A percentile compares a stretch with the other conserved stretches of the same genome.
Evolutionary conservation across 1,139 yeast genomes (phyloP).

Genomic region (Geotrichum siamense): DNA sequence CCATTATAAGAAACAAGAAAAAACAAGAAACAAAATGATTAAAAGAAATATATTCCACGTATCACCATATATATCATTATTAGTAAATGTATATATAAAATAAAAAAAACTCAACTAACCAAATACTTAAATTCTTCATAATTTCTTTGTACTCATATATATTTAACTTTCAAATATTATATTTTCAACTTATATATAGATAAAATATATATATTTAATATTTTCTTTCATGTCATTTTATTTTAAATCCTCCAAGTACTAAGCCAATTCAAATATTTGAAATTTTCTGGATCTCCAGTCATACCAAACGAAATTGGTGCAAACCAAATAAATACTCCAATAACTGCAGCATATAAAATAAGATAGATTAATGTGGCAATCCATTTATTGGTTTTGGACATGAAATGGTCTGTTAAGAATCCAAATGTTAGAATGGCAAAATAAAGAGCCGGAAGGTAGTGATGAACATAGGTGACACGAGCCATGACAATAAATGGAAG

Average conservation of each 20-base stretch:
- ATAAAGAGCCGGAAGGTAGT: slow-evolving; percentile 91
- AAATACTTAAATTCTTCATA: no score
- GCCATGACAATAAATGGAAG: slow-evolving; percentile 91
- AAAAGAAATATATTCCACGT: no score
- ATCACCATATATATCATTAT: no score
- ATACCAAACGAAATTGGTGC: slow-evolving; percentile 83
- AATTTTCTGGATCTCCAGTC: slow-evolving; percentile 69
- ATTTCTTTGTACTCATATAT: no score
- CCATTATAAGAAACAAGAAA: slow-evolving; percentile 37
- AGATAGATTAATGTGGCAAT: slow-evolving; percentile 30
- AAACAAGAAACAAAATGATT: slow-evolving; percentile 24
- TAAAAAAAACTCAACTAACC: no score
- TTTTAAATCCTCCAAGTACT: slow-evolving; percentile 60
- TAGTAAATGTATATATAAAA: no score
- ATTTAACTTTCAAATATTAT: not conserved
- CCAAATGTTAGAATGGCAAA: slow-evolving; percentile 83
- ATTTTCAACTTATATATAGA: not conserved
- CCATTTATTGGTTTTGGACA: slow-evolving; percentile 36
- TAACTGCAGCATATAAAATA: slow-evolving; percentile 48
- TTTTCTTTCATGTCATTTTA: not conserved
- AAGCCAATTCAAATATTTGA: slow-evolving; percentile 66
- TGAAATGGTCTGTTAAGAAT: slow-evolving; percentile 58
- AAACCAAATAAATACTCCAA: slow-evolving; percentile 65
- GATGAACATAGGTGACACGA: slow-evolving; percentile 95
- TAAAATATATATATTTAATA: not conserved